These are phyloP conservation scores for Tolypocladium nubicola DNA, from an alignment of 2,329 filamentous ascomycete genomes.

Conservation along the genomic window DNA sequence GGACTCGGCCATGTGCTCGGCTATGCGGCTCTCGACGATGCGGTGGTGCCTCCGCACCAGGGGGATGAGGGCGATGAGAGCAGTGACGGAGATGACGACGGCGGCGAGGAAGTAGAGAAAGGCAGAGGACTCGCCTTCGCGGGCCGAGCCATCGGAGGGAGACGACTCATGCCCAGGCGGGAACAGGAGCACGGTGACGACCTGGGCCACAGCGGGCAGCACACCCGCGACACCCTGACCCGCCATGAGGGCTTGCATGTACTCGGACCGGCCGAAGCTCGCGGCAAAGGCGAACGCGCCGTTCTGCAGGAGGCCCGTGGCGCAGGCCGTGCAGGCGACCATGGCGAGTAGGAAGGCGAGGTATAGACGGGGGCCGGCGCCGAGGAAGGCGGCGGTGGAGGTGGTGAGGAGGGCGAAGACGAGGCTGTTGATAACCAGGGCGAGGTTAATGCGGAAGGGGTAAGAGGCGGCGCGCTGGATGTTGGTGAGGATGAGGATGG, in stretches of 20 bases:
- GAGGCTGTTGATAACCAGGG: conserved; percentile 65
- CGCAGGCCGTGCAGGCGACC: conserved; percentile 69
- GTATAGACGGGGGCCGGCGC: conserved; percentile 54
- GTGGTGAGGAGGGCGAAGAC: conserved; percentile 70
- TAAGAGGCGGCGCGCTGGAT: conserved; percentile 79
- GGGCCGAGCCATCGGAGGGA: conserved; percentile 11
- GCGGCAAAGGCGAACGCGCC: conserved; percentile 87
- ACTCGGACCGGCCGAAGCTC: conserved; percentile 75
- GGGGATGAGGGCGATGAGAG: conserved; percentile 64
- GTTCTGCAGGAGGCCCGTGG: conserved; percentile 82
- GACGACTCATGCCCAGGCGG: conserved; percentile 23
- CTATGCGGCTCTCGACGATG: conserved; percentile 38
- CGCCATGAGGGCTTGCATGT: conserved; percentile 93
- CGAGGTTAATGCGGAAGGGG: conserved; percentile 69
- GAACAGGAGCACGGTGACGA: conserved; percentile 61
- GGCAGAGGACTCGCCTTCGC: conserved; percentile 44
- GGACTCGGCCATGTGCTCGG: conserved; percentile 37
- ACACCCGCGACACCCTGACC: conserved; percentile 91
- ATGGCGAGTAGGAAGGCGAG: conserved; percentile 73
- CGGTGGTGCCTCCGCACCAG: conserved; percentile 52
- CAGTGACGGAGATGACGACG: conserved; percentile 58
- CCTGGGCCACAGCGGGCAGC: conserved; percentile 77
- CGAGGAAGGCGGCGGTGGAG: conserved; percentile 62
- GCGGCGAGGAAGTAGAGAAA: conserved; percentile 90
- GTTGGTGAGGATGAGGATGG: conserved; percentile 67